Evolutionary conservation across 345 rosid genomes (phyloP).

Genomic region (Ailanthus altissimus): DNA sequence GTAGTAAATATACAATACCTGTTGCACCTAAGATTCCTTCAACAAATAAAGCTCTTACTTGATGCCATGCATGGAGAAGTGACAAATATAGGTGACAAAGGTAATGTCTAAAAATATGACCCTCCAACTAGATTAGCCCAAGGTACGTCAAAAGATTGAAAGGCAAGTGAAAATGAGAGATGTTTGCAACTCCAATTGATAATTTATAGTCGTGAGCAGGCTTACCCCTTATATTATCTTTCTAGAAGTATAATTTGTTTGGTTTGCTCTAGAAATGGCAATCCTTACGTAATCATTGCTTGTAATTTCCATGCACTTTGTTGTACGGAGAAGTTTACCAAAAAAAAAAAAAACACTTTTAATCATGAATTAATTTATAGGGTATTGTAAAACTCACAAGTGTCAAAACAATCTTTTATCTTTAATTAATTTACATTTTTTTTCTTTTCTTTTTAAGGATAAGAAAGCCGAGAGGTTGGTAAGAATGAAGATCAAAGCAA

Average conservation of each 20-base stretch:
- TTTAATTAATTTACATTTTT: too few species aligned
- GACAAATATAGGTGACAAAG: not conserved
- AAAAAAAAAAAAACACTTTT: not conserved
- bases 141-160: not conserved
- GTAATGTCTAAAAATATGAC: not conserved
- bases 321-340: not conserved
- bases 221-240: not conserved
- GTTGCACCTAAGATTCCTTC: too few species aligned
- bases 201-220: not conserved
- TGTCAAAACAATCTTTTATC: not conserved
- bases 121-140: not conserved
- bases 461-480: not conserved
- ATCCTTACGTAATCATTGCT: not conserved
- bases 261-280: not conserved
- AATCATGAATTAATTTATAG: not conserved
- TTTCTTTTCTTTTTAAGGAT: not conserved
- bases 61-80: constrained; percentile 1
- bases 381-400: not conserved
- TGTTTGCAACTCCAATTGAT: not conserved
- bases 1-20: too few species aligned
- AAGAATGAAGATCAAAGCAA: constrained; percentile 1
- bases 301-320: not conserved
- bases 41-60: not conserved
- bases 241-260: not conserved
- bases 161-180: not conserved